Percentiles rank a stretch among this genome's conserved stretches.
These are phyloP conservation scores for Exophiala alcalophila DNA, from an alignment of 2,329 filamentous ascomycete genomes.

Conservation along the genomic window DNA sequence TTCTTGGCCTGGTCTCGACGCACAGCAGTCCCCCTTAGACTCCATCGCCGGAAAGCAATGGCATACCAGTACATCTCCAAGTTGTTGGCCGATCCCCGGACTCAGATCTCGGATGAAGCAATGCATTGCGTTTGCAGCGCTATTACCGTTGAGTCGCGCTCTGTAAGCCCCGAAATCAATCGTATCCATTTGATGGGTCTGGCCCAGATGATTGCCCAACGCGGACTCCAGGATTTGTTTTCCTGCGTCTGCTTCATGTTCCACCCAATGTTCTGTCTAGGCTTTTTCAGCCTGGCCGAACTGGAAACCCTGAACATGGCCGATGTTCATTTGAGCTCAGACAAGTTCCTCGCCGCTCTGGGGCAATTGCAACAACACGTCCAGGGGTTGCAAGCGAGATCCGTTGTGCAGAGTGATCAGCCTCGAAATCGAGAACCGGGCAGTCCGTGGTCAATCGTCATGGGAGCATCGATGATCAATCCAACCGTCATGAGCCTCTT, in stretches of 20 bases:
- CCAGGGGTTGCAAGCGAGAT: background rate
- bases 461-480: conserved; percentile 1
- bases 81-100: conserved; percentile 1
- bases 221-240: background rate
- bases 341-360: background rate
- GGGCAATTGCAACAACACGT: background rate
- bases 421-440: background rate
- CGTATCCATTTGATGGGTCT: background rate
- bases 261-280: conserved; percentile 2
- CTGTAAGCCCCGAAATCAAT: background rate
- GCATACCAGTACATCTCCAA: conserved; percentile 1
- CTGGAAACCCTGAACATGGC: background rate
- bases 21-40: background rate
- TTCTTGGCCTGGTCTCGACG: conserved; percentile 2
- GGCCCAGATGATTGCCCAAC: conserved; percentile 3
- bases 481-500: background rate
- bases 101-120: conserved; percentile 1
- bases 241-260: background rate
- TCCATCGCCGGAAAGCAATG: background rate
- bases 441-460: background rate
- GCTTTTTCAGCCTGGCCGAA: background rate
- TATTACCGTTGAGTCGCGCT: background rate
- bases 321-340: background rate
- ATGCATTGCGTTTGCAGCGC: background rate
- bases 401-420: background rate